These are phyloP conservation scores for Trichocladium uniseriatum DNA, from an alignment of 495 filamentous ascomycete species.

Conservation along the genomic window DNA sequence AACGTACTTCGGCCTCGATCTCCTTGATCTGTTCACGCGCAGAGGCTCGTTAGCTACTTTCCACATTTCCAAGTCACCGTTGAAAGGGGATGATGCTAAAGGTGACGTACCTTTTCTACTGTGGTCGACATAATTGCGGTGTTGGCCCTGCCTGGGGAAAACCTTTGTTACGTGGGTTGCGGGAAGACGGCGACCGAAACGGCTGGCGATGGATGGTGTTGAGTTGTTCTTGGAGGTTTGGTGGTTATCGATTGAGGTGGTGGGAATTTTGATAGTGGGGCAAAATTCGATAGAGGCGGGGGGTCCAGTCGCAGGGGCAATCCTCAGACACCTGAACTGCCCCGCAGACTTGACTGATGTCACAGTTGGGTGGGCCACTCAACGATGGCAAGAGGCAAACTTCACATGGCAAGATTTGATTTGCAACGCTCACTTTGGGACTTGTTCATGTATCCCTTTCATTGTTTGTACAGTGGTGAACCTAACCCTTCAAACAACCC, in stretches of 20 bases:
- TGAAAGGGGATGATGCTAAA: background rate
- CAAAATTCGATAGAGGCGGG: constrained; percentile 11
- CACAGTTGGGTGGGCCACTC: background rate
- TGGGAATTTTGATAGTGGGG: constrained; percentile 32
- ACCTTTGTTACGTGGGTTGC: background rate
- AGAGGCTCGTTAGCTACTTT: constrained; percentile 10
- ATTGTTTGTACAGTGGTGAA: background rate
- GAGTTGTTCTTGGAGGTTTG: background rate
- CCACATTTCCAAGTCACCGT: background rate
- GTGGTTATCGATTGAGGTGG: background rate
- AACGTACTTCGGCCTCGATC: constrained; percentile 78
- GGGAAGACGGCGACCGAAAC: background rate
- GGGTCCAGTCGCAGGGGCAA: background rate
- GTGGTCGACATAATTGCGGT: constrained; percentile 80
- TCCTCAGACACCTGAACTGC: background rate
- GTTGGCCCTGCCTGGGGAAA: background rate
- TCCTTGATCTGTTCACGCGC: constrained; percentile 71
- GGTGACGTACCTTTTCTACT: constrained; percentile 77
- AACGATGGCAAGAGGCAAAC: no score
- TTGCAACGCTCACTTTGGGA: background rate
- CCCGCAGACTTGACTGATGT: constrained; percentile 7
- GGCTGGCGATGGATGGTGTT: constrained; percentile 3
- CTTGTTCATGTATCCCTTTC: background rate
- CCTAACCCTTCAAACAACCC: background rate
- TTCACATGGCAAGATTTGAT: no score